Percentiles rank a stretch among this genome's conserved stretches.
These are phyloP conservation scores for Eucalyptus camaldulensis DNA, from an alignment of 345 rosid genomes.

Conservation along the genomic window DNA sequence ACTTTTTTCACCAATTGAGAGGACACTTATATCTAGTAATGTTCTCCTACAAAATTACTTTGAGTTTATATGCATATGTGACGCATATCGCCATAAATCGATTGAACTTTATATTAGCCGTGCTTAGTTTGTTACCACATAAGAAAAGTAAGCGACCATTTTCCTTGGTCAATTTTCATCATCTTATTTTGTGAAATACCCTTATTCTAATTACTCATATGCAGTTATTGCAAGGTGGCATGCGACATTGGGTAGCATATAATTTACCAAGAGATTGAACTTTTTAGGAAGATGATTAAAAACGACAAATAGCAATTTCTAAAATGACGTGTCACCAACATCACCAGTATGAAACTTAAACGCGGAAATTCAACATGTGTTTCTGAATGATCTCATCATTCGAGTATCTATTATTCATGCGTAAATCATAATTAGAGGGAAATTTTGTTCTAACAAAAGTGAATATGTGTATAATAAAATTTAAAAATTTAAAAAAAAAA, in stretches of 20 bases:
- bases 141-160: neutral
- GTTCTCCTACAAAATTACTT: neutral
- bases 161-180: neutral
- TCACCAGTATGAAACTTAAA: rapidly evolving
- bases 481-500: no score
- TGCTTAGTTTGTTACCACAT: neutral
- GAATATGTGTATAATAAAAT: neutral
- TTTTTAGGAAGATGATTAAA: neutral
- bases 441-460: neutral
- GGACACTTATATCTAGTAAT: neutral
- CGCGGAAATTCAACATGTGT: neutral
- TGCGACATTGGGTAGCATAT: neutral
- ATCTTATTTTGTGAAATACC: neutral
- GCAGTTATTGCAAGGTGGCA: rapidly evolving
- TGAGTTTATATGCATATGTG: neutral
- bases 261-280: neutral
- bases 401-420: neutral
- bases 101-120: neutral
- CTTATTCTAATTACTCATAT: neutral
- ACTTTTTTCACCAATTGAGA: neutral
- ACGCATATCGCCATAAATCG: neutral
- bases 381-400: neutral
- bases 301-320: rapidly evolving
- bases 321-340: neutral
- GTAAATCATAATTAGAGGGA: neutral